Evolutionary conservation across 805 yeast genomes (phyloP).

Genomic region (Yamadazyma paraphyllophila): DNA sequence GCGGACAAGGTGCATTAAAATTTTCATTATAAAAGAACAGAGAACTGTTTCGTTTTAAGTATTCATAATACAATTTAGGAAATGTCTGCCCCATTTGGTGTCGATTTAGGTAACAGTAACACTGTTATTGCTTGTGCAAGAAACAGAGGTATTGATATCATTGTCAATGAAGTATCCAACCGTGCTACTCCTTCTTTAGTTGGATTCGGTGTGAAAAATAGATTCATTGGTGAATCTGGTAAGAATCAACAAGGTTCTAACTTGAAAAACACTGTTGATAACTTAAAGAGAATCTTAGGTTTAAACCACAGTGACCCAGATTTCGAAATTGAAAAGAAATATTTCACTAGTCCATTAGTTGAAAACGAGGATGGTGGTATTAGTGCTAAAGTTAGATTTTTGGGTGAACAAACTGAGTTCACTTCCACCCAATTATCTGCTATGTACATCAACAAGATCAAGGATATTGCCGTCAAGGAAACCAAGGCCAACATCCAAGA

Average conservation of each 20-base stretch:
- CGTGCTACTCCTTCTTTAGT: constrained; percentile 90
- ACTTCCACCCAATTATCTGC: constrained; percentile 89
- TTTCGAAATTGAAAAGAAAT: constrained; percentile 69
- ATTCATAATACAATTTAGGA: constrained; percentile 14
- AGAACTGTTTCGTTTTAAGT: background rate
- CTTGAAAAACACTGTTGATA: constrained; percentile 93
- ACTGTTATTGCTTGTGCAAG: constrained; percentile 94
- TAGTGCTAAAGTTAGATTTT: constrained; percentile 82
- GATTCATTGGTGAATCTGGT: constrained; percentile 94
- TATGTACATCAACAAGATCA: constrained; percentile 91
- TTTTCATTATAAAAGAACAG: constrained; percentile 3
- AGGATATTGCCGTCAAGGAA: constrained; percentile 75
- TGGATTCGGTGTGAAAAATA: constrained; percentile 86
- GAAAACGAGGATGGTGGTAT: constrained; percentile 70
- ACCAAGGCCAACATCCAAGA: constrained; percentile 80
- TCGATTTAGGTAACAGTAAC: constrained; percentile 94
- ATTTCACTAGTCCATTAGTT: constrained; percentile 67
- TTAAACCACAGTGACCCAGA: constrained; percentile 73
- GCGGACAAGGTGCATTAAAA: constrained; percentile 4
- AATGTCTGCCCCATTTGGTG: constrained; percentile 95
- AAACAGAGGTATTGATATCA: constrained; percentile 97
- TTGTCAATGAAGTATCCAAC: constrained; percentile 98
- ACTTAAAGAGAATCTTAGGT: constrained; percentile 90
- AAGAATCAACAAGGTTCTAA: constrained; percentile 96
- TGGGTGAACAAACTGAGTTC: constrained; percentile 75